Evolutionary conservation across 2,329 filamentous ascomycete genomes (phyloP).

Genomic region (Sclerotinia minor): DNA sequence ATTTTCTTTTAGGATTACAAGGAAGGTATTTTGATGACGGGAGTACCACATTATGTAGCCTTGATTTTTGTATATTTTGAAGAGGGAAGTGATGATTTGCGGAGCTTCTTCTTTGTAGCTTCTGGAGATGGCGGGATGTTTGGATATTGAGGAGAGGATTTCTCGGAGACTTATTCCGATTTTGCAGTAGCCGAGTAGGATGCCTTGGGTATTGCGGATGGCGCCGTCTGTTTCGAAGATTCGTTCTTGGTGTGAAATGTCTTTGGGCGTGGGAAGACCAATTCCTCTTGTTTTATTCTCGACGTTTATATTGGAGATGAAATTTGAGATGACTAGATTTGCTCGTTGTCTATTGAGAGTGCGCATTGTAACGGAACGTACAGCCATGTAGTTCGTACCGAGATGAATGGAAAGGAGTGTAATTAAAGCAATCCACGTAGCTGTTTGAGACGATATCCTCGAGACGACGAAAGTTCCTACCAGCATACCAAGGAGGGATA

Average conservation of each 20-base stretch:
- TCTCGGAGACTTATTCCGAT: constrained; percentile 52
- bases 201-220: constrained; percentile 53
- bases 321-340: constrained; percentile 69
- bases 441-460: constrained; percentile 65
- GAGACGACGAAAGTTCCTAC: constrained; percentile 80
- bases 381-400: constrained; percentile 81
- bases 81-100: constrained; percentile 40
- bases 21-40: constrained; percentile 46
- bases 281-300: neutral
- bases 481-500: constrained; percentile 85
- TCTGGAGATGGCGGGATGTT: neutral
- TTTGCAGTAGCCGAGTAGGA: constrained; percentile 53
- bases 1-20: constrained; percentile 64
- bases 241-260: constrained; percentile 54
- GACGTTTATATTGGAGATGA: constrained; percentile 43
- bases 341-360: constrained; percentile 85
- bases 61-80: constrained; percentile 52
- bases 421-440: constrained; percentile 74
- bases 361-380: constrained; percentile 78
- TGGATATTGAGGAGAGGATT: constrained; percentile 32
- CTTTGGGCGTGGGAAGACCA: constrained; percentile 58
- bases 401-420: constrained; percentile 74
- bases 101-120: constrained; percentile 32
- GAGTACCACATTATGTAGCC: constrained; percentile 64
- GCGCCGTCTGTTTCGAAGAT: constrained; percentile 39